These are phyloP conservation scores for Puccinia polysora DNA, from an alignment of 1,284 basidiomycete species.

Conservation along the genomic window DNA sequence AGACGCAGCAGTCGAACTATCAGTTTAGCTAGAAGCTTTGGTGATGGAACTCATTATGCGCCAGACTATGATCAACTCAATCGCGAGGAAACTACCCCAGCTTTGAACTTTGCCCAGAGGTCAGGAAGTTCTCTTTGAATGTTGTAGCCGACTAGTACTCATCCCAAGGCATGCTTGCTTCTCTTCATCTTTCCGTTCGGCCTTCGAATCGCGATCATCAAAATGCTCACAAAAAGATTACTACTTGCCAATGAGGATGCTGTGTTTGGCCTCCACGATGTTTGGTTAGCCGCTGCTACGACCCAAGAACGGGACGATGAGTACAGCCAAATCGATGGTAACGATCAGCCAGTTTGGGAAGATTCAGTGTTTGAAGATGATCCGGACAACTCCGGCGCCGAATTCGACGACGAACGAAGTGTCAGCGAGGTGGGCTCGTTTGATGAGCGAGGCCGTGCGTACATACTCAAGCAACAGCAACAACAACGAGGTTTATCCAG, in stretches of 20 bases:
- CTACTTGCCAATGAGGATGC: conserved; percentile 73
- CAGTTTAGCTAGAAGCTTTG: conserved; percentile 37
- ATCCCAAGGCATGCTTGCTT: not conserved
- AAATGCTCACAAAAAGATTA: conserved; percentile 42
- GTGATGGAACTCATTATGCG: conserved; percentile 32
- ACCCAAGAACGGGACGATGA: conserved; percentile 65
- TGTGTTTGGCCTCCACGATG: conserved; percentile 78
- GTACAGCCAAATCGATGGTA: conserved; percentile 58
- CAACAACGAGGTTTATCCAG: conserved; percentile 48
- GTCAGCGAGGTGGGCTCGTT: conserved; percentile 12
- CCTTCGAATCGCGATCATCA: not conserved
- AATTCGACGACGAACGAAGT: conserved; percentile 13
- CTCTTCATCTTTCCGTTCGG: not conserved
- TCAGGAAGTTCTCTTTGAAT: conserved; percentile 45
- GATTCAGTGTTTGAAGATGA: conserved; percentile 56
- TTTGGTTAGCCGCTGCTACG: conserved; percentile 89
- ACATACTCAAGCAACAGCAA: conserved; percentile 23
- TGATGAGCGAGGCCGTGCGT: conserved; percentile 33
- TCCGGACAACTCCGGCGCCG: conserved; percentile 43
- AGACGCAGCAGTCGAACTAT: conserved; percentile 36
- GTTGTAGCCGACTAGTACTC: no score
- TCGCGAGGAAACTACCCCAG: conserved; percentile 18
- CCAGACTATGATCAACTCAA: conserved; percentile 27
- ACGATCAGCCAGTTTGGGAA: conserved; percentile 54
- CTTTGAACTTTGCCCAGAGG: conserved; percentile 70